Base-by-base conservation (phyloP, 768 basidiomycete genomes). In the Boletus speciosus region DNA sequence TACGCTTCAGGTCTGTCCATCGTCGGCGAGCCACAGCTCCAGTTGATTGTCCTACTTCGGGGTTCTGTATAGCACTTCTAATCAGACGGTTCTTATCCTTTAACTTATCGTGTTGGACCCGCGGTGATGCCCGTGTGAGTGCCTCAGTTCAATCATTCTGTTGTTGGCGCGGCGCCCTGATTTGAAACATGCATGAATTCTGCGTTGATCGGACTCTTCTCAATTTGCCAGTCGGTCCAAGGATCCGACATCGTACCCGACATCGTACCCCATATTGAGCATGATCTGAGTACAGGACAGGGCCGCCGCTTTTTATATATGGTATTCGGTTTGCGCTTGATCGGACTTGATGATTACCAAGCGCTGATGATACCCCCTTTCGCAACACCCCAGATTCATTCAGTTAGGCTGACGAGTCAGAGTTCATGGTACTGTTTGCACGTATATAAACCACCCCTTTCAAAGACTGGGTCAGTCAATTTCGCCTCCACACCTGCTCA, bases 371-470 rank as follows among this genome's bases (percentile, higher is more conserved):
- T 32, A 10, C 31, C 10, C 10, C 36, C 38, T 8, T 19, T 19
- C 38, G 19, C 12, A 39, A 39, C 19, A 12, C 19, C 12, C 21
- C 21, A 25, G 40, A 41, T 23, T 15, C 7, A 3, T 23, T 23
- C 12, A 15, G 40, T 41, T 21, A 10, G 14, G 37, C n/a, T 55
- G 50, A 52, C 31, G 19, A 19, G 25, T 55, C 50, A 51, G 40
- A n/a, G 3, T 8, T n/a, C 10, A 23, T 15, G 8, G 11, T 7
- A 6, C 4, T 25, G 15, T 42, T 23, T 25, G 37, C 36, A 23
- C 1, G 12, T 25, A 54, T 56, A 56, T 56, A 54, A 54, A 32
- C 43, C 15, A 16, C 46, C 53, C 16, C 23, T 32, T 51, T 36
- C 38, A 9, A 12, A 23, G 36, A 14, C 23, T 23, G 10, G 23